Conservation (phyloP, 371 early-diverging fungal genomes). For the Nosema muscidifuracis region DNA sequence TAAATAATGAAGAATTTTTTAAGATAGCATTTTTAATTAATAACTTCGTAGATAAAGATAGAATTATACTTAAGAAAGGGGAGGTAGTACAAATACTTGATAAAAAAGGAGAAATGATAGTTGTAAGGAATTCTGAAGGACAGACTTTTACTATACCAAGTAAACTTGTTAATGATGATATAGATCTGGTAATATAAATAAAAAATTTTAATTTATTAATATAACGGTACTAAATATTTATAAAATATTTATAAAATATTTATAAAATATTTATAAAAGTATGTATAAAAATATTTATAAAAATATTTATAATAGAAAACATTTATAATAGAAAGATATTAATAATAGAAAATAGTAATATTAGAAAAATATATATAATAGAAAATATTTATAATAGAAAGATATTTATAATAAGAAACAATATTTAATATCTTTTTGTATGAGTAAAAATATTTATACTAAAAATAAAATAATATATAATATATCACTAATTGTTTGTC, state of each 20-base stretch:
- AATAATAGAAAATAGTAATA: neutral
- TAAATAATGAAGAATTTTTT: slow-evolving; percentile 19
- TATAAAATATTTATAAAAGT: neutral
- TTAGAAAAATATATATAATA: neutral
- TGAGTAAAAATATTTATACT: too few species aligned
- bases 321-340: neutral
- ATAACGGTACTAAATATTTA: neutral
- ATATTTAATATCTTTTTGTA: too few species aligned
- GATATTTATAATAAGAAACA: too few species aligned
- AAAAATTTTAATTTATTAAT: neutral
- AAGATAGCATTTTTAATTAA: slow-evolving; percentile 20
- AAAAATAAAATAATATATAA: too few species aligned
- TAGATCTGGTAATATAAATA: slow-evolving; percentile 22
- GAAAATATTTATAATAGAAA: too few species aligned
- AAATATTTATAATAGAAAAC: neutral
- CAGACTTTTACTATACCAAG: slow-evolving; percentile 13
- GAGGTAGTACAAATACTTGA: slow-evolving; percentile 33
- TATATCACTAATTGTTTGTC: too few species aligned
- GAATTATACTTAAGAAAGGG: slow-evolving; percentile 5
- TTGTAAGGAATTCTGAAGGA: slow-evolving; percentile 19
- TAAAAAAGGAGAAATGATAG: slow-evolving; percentile 6
- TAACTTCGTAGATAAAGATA: neutral
- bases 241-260: neutral
- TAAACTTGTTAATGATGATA: slow-evolving; percentile 16
- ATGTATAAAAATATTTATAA: slow-evolving; percentile 1